A percentile compares a stretch with the other conserved stretches of the same genome.
These are phyloP conservation scores for Amoebophrya sp. DNA, from an alignment of 169 alveolate species.

Conservation along the genomic window DNA sequence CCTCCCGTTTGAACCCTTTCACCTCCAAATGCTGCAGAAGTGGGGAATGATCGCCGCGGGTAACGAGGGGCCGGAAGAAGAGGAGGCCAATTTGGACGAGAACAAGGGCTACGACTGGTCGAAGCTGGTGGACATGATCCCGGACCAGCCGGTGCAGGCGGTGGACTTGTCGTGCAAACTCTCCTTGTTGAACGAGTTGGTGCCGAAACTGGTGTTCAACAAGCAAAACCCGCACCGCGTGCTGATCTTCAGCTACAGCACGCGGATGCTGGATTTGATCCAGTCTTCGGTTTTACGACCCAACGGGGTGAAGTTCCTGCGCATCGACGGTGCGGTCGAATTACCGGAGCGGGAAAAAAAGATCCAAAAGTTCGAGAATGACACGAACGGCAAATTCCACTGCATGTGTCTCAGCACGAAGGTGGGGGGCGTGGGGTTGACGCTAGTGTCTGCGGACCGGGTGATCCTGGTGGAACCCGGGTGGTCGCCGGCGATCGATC, in stretches of 20 bases:
- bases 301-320: background rate
- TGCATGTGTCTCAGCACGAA: background rate
- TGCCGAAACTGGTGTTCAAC: background rate
- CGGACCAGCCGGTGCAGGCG: background rate
- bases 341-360: background rate
- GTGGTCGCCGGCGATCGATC: conserved; percentile 11
- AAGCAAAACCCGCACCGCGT: conserved; percentile 8
- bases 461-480: background rate
- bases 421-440: conserved; percentile 10
- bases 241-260: background rate
- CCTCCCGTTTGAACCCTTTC: background rate
- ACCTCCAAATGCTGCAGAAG: background rate
- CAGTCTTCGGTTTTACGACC: background rate
- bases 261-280: conserved; percentile 15
- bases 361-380: background rate
- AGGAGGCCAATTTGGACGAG: background rate
- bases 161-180: background rate
- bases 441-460: conserved; percentile 4
- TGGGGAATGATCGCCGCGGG: background rate
- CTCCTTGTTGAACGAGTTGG: background rate
- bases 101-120: background rate
- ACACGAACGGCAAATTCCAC: background rate
- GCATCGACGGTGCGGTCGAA: background rate
- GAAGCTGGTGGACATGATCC: background rate
- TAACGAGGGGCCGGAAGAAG: too few relatives aligned